Evolutionary conservation across 495 filamentous ascomycete genomes (phyloP).

Genomic region (Penicillium simplicissimum): DNA sequence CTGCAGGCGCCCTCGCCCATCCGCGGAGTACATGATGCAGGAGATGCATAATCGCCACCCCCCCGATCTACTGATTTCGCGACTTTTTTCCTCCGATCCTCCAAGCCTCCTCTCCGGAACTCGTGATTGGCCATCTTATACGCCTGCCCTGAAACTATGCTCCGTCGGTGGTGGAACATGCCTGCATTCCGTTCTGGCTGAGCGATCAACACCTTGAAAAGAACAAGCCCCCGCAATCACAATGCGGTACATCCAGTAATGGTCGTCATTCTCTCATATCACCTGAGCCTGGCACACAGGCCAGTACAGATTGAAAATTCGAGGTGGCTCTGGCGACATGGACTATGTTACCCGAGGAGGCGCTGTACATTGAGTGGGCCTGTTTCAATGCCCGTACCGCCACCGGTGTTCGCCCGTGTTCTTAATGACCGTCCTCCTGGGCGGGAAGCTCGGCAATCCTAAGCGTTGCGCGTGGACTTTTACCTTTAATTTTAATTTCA

Average conservation of each 20-base stretch:
- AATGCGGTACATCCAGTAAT: no score
- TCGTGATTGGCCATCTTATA: slow-evolving; percentile 14
- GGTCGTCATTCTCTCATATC: slow-evolving; percentile 21
- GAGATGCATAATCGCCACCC: slow-evolving; percentile 34
- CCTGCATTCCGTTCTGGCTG: slow-evolving; percentile 18
- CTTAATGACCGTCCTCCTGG: slow-evolving; percentile 8
- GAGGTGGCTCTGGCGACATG: background rate
- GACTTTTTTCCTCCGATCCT: slow-evolving; percentile 24
- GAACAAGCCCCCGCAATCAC: background rate
- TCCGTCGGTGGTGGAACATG: slow-evolving; percentile 12
- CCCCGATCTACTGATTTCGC: slow-evolving; percentile 16
- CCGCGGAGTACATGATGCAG: slow-evolving; percentile 37
- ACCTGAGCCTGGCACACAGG: slow-evolving; percentile 15
- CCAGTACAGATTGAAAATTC: background rate
- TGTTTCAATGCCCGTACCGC: slow-evolving; percentile 28
- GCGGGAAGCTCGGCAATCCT: slow-evolving; percentile 33
- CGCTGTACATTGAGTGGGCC: slow-evolving; percentile 19
- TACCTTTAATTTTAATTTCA: slow-evolving; percentile 4
- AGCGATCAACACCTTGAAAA: slow-evolving; percentile 3
- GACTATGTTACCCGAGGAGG: slow-evolving; percentile 16
- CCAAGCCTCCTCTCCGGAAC: slow-evolving; percentile 3
- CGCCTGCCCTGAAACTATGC: slow-evolving; percentile 17
- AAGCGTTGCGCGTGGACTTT: slow-evolving; percentile 27
- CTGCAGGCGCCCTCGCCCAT: slow-evolving; percentile 24
- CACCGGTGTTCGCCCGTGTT: slow-evolving; percentile 16